Base-by-base conservation (phyloP, 2,329 filamentous ascomycete species). In the Ceratocystis papillata region DNA sequence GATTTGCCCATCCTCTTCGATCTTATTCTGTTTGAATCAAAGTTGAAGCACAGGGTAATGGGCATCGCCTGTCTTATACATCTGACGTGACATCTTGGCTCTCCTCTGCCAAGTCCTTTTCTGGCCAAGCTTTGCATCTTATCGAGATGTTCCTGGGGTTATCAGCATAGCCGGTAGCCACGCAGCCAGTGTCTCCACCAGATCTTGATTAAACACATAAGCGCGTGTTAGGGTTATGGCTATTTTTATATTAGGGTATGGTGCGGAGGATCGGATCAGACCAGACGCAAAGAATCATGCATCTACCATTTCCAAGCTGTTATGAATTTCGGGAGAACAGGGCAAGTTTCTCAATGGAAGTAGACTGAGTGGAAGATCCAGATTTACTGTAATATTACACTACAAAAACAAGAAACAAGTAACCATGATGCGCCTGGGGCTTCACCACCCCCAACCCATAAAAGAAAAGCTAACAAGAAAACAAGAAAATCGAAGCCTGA, bases 371-470 rank as follows among this genome's bases (percentile, higher is more conserved):
- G 30, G 20, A 30, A 41, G 37, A n/a, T 37, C 12, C 12, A 6
- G 55, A 59, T 59, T 59, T 37, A 37, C 48, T 22, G 22, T 25
- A 53, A 53, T n/a, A 28, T 53, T 53, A 28, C 48, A 53, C 48
- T 53, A 53, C 48, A 28, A 28, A 15, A n/a, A 59, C 55, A 33
- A 59, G 28, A 59, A 59, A 59, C 28, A 59, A 59, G 15, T 33
- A 59, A 59, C 55, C 55, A 59, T 37, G 55, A 59, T 59, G 55
- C 55, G 28, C 55, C 55, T 37, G 28, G 55, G 55, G 55, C 55
- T 20, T 59, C 25, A 37, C 33, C 55, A n/a, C 55, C 37, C 28
- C 55, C 55, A 59, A 59, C 55, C 55, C 28, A 59, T 12, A 53
- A 59, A 37, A 33, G 37, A 33, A 33, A 30, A 55, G 12, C 50